Base-by-base conservation (phyloP, 805 yeast genomes). In the Candida khao-thaluensis region DNA sequence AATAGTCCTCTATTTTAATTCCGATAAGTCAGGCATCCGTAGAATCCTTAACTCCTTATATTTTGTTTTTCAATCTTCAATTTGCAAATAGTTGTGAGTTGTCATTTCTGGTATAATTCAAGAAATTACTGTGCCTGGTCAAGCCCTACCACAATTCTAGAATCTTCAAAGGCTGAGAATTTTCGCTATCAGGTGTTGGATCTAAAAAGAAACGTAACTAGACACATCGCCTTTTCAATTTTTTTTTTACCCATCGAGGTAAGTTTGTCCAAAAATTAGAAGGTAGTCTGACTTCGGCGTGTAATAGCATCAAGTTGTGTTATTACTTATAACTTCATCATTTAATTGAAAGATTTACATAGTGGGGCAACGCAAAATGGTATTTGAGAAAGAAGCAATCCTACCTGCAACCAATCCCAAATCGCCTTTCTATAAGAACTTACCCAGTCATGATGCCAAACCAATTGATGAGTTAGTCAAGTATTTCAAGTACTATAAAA, bases 401-500 rank as follows among this genome's bases (percentile, higher is more conserved):
- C 49, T 66, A 21, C 71, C 71, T 3, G 45, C 65, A 1, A 29
- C 60, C 7, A 60, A 69, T 40, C 59, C 59, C 21, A 45, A 51
- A 32, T 59, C 67, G 11, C 74, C 74, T 9, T 69, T 62, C 52
- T 60, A 52, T 43, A 46, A 60, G 38, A 66, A 66, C 38, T 53
- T 68, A n/a, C 74, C 74, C 3, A 31, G 56, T 2, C 57, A 47
- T 37, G 71, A 66, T 37, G 48, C 70, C 29, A 60, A 52, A 37
- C 74, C 74, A 3, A 60, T 69, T 15, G 66, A 64, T 40, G 59
- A 65, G 30, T 57, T 69, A 49, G 50, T 69, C 15, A 43, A 41
- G 16, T 68, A 58, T 45, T 69, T 69, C 59, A 66, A 63, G 51
- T 55, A 54, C 37, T 69, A 72, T 67, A 67, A 66, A 49, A 56